Evolutionary conservation across 805 yeast species (phyloP).

Genomic region (Ogataea polymorpha): DNA sequence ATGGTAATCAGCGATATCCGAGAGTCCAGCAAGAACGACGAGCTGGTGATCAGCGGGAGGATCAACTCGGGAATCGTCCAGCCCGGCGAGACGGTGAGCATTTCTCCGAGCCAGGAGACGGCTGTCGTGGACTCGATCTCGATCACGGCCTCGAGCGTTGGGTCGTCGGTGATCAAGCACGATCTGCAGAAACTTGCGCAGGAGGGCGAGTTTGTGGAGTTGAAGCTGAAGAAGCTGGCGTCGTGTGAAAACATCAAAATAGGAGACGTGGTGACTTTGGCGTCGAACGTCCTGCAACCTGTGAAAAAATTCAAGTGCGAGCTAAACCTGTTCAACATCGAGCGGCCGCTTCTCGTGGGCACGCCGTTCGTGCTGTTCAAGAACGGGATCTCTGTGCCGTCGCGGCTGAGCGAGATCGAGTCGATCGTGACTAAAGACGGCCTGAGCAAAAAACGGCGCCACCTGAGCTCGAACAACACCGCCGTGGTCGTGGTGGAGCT

Average conservation of each 20-base stretch:
- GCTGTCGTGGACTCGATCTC: constrained; percentile 40
- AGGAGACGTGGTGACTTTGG: constrained; percentile 59
- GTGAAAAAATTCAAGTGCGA: constrained; percentile 52
- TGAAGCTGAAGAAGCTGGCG: constrained; percentile 39
- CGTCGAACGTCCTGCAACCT: constrained; percentile 35
- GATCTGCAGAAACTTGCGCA: constrained; percentile 36
- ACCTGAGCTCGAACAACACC: constrained; percentile 55
- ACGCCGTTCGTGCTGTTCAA: constrained; percentile 74
- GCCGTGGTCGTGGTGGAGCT: constrained; percentile 59
- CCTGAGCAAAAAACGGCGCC: constrained; percentile 50
- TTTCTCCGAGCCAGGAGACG: constrained; percentile 49
- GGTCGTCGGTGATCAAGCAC: constrained; percentile 19
- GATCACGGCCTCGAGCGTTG: constrained; percentile 26
- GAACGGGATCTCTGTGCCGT: constrained; percentile 71
- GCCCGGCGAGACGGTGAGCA: constrained; percentile 61
- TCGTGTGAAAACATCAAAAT: constrained; percentile 46
- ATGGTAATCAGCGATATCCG: constrained; percentile 64
- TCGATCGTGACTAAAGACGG: constrained; percentile 32
- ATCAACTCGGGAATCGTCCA: constrained; percentile 66
- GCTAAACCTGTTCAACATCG: constrained; percentile 60
- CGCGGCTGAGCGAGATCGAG: constrained; percentile 51
- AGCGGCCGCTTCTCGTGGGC: constrained; percentile 75
- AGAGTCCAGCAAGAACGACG: constrained; percentile 43
- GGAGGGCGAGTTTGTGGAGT: constrained; percentile 53
- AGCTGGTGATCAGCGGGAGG: constrained; percentile 59